These are phyloP conservation scores for Apiotrichum mycotoxinovorans DNA, from an alignment of 1,284 basidiomycete genomes.

Conservation along the genomic window DNA sequence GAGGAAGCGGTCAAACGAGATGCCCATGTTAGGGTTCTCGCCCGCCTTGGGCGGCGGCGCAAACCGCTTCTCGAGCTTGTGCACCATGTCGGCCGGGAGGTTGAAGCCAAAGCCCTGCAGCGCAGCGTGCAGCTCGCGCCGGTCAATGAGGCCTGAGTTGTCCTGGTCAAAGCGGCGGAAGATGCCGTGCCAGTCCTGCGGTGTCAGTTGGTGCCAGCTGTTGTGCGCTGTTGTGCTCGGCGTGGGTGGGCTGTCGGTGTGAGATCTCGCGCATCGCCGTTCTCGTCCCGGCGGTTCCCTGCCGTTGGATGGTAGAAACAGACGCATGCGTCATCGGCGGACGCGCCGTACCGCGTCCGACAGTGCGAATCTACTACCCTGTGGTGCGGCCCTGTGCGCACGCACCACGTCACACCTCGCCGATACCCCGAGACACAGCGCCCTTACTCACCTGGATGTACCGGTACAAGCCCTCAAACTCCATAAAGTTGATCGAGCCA, in stretches of 20 bases:
- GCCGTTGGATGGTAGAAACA: too few species aligned
- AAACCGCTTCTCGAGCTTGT: slow-evolving; percentile 47
- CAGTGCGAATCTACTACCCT: too few species aligned
- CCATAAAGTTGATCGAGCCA: slow-evolving; percentile 48
- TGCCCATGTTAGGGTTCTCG: slow-evolving; percentile 26
- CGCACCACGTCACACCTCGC: too few species aligned
- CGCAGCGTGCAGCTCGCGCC: slow-evolving; percentile 48
- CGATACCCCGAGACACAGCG: neutral
- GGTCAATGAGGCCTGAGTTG: slow-evolving; percentile 48
- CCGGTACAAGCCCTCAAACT: slow-evolving; percentile 50
- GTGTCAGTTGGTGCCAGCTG: slow-evolving; percentile 1
- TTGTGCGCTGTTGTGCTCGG: neutral
- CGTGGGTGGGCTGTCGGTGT: neutral
- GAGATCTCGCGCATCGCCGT: too few species aligned
- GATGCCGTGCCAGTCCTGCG: slow-evolving; percentile 50
- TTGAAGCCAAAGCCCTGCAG: slow-evolving; percentile 49
- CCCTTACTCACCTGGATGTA: slow-evolving; percentile 45
- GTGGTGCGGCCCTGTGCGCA: too few species aligned
- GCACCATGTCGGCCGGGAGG: slow-evolving; percentile 47
- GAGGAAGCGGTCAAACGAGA: slow-evolving; percentile 50
- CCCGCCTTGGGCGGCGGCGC: slow-evolving; percentile 42
- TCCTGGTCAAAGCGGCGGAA: slow-evolving; percentile 50
- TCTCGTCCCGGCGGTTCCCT: too few species aligned
- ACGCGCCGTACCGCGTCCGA: too few species aligned
- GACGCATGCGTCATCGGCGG: too few species aligned